phyloP scores from a whole-genome alignment of 495 filamentous ascomycete species.

The Aspergillus steynii region DNA sequence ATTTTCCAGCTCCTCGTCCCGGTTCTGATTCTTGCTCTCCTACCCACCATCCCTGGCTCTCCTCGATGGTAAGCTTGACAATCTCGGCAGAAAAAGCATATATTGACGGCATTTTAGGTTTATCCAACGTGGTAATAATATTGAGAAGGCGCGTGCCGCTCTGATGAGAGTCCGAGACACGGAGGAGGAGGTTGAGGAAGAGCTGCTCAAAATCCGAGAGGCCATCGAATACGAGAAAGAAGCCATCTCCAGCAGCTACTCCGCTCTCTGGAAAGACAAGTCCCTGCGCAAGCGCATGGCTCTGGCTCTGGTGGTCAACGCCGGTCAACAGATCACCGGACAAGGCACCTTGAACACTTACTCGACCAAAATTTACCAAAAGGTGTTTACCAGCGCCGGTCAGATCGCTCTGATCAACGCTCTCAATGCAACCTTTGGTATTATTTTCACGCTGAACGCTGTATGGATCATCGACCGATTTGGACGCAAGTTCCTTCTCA shows the following conservation, averaged over 20 bases:
- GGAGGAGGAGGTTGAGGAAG: conserved; percentile 59
- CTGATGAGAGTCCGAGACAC: conserved; percentile 54
- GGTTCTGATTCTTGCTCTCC: conserved; percentile 48
- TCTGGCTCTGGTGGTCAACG: conserved; percentile 57
- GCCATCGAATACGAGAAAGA: conserved; percentile 64
- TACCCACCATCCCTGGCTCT: conserved; percentile 58
- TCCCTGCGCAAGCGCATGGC: conserved; percentile 58
- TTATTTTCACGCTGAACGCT: conserved; percentile 66
- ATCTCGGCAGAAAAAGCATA: neutral
- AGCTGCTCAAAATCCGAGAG: conserved; percentile 56
- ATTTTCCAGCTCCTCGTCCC: conserved; percentile 63
- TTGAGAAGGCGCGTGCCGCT: conserved; percentile 54
- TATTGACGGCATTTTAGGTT: conserved; percentile 32
- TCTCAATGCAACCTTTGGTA: conserved; percentile 66
- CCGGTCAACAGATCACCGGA: conserved; percentile 62
- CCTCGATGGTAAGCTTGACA: conserved; percentile 50
- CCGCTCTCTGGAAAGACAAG: conserved; percentile 60
- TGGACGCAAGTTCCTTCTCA: conserved; percentile 67
- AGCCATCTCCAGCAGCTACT: conserved; percentile 56
- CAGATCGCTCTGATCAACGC: conserved; percentile 70
- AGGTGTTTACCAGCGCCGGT: conserved; percentile 53
- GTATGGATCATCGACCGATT: conserved; percentile 69
- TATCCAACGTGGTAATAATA: conserved; percentile 51
- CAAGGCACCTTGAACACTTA: conserved; percentile 65
- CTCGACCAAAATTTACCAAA: conserved; percentile 63